Evolutionary conservation across 1,284 basidiomycete species (phyloP), one percentile per base, ranked within the genome.

Genomic region (Austropuccinia psidii): DNA sequence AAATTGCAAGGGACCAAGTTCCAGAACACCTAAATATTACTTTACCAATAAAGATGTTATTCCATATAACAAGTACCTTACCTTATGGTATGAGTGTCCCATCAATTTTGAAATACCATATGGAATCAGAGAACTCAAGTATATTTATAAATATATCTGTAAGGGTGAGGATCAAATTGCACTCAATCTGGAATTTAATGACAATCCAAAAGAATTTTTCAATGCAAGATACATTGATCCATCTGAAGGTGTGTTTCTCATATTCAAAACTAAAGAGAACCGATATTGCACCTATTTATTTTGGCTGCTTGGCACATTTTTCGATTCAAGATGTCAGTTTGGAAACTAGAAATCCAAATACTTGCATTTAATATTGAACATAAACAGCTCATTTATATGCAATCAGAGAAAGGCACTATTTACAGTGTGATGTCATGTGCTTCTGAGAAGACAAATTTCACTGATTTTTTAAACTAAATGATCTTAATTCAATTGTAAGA

Each of bases 101-200:
- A 84, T 86, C 75, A 86, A 86, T 75, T 76, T 84, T 0, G 82
- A 84, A 67, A 80, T 81, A 65, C 79, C 77, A 1, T 75, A 78
- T 4, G 79, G 78, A 0, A 73, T 84, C 27, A 70, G 69, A 0
- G 78, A 81, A 0, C 64, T 83, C 75, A 84, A 85, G 75, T 85
- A 85, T 74, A 73, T 81, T 3, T 81, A 82, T 78, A 85, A 85
- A 74, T 85, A 85, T 75, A 79, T 84, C 43, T 79, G 83, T 75
- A 85, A 85, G 75, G 85, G 85, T 0, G 69, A 76, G 27, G 84
- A 85, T 76, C 76, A 79, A 0, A 79, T 79, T 0, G 79, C 81
- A 6, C 49, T 84, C 17, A 5, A 47, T 1, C 5, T 66, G 2
- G 49, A 35, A 29, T 15, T 49, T 11, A 35, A 35, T n/a, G 31